Conservation (phyloP, 1,284 basidiomycete genomes). For the Sporisorium sorghi region DNA sequence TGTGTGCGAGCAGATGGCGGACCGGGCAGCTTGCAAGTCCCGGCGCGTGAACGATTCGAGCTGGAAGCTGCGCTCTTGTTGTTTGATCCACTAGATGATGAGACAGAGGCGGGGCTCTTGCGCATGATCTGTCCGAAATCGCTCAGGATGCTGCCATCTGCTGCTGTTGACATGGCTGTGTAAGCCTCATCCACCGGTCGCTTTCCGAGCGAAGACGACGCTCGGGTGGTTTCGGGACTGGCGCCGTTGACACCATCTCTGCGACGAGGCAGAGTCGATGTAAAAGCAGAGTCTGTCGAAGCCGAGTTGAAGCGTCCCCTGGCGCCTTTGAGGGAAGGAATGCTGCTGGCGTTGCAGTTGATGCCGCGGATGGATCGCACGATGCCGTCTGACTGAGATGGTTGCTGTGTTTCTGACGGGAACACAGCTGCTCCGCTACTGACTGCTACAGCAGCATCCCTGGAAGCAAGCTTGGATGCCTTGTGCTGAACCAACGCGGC, state of each 20-base stretch:
- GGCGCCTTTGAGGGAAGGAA: slow-evolving; percentile 26
- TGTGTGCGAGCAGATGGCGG: slow-evolving; percentile 37
- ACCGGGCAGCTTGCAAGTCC: slow-evolving; percentile 30
- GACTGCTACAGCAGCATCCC: background rate
- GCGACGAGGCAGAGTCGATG: slow-evolving; percentile 9
- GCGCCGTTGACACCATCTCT: background rate
- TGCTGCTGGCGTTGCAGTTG: slow-evolving; percentile 22
- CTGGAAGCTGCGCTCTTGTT: background rate
- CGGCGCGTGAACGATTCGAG: background rate
- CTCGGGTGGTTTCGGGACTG: slow-evolving; percentile 16
- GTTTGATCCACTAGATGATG: background rate
- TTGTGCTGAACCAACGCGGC: slow-evolving; percentile 37
- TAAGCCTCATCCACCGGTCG: slow-evolving; percentile 12
- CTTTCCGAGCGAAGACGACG: slow-evolving; percentile 37
- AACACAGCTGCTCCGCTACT: background rate
- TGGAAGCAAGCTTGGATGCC: slow-evolving; percentile 21
- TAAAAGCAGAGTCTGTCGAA: slow-evolving; percentile 11
- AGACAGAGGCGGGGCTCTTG: background rate
- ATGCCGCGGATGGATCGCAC: slow-evolving; percentile 8
- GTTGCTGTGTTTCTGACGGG: slow-evolving; percentile 4
- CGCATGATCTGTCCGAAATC: slow-evolving; percentile 35
- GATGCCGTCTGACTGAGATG: slow-evolving; percentile 9
- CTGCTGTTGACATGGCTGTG: background rate
- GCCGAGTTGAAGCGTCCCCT: slow-evolving; percentile 25
- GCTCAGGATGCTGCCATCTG: slow-evolving; percentile 19